These are phyloP conservation scores for Agaricus subrufescens DNA, from an alignment of 768 basidiomycete species.

Conservation along the genomic window DNA sequence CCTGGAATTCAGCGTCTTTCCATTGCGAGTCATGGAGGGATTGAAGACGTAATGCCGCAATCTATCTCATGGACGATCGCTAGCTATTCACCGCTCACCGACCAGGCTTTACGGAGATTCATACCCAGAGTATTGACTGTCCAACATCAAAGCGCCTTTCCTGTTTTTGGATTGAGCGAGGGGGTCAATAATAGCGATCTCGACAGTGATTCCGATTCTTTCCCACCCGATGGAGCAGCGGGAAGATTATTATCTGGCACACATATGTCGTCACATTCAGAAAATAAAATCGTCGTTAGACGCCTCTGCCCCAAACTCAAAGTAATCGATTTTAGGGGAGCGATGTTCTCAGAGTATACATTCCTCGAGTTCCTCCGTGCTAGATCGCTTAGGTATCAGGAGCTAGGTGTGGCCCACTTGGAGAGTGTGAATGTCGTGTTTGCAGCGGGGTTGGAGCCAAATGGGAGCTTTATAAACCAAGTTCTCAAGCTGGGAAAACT, in stretches of 20 bases:
- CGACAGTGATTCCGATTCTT: background rate
- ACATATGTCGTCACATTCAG: background rate
- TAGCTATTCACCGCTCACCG: background rate
- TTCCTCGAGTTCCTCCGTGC: background rate
- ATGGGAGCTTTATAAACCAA: background rate
- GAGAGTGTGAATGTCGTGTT: background rate
- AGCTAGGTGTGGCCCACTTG: background rate
- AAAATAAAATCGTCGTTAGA: background rate
- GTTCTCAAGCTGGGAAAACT: background rate
- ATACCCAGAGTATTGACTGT: background rate
- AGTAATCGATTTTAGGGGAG: background rate
- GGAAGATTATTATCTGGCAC: background rate
- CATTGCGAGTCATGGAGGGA: background rate
- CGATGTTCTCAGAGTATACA: background rate
- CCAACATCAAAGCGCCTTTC: background rate
- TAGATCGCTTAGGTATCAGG: background rate
- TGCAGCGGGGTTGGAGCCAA: background rate
- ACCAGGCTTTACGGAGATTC: background rate
- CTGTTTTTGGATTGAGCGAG: background rate
- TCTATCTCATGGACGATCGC: background rate
- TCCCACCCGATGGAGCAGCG: background rate
- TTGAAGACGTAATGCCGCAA: background rate
- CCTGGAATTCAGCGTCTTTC: slow-evolving; percentile 3
- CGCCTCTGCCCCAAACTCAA: background rate
- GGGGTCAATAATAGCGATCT: background rate